Conservation (phyloP, 2,329 filamentous ascomycete genomes). For the Chaetomium strumarium region DNA sequence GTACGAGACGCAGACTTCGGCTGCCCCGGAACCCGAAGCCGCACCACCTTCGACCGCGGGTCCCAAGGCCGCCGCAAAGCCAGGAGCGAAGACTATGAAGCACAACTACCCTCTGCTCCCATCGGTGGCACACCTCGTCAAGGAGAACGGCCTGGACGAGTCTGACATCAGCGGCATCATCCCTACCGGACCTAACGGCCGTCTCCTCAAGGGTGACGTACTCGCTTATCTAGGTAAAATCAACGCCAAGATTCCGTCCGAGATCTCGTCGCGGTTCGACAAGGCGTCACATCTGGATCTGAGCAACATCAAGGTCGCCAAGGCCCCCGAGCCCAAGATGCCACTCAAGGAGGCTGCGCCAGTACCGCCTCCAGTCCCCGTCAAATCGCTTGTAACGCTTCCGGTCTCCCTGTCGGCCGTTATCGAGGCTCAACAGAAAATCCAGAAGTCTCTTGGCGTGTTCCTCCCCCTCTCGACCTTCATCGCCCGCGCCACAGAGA, state of each 20-base stretch:
- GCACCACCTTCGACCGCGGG: constrained; percentile 11
- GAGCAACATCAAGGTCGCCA: constrained; percentile 85
- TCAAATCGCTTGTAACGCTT: constrained; percentile 57
- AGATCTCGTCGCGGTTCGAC: constrained; percentile 64
- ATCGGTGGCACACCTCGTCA: constrained; percentile 76
- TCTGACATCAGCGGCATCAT: constrained; percentile 75
- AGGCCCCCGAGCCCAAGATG: constrained; percentile 34
- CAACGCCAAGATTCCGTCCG: constrained; percentile 61
- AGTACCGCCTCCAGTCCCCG: constrained; percentile 37
- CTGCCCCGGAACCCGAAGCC: constrained; percentile 23
- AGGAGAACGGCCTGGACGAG: constrained; percentile 69
- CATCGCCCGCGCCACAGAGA: constrained; percentile 73
- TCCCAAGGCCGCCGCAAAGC: constrained; percentile 32
- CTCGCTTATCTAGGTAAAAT: constrained; percentile 83
- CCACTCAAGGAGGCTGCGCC: constrained; percentile 34
- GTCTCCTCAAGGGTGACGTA: constrained; percentile 91
- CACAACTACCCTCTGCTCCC: constrained; percentile 71
- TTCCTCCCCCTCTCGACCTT: constrained; percentile 82
- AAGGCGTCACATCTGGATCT: constrained; percentile 82
- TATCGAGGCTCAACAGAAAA: constrained; percentile 71
- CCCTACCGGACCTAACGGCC: constrained; percentile 79
- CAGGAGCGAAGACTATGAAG: constrained; percentile 48
- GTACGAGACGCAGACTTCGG: constrained; percentile 8
- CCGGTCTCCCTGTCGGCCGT: constrained; percentile 76
- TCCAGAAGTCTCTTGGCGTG: constrained; percentile 71